Conservation (phyloP, 305 asterid genomes). For the Fraxinus xanthoxyloides region DNA sequence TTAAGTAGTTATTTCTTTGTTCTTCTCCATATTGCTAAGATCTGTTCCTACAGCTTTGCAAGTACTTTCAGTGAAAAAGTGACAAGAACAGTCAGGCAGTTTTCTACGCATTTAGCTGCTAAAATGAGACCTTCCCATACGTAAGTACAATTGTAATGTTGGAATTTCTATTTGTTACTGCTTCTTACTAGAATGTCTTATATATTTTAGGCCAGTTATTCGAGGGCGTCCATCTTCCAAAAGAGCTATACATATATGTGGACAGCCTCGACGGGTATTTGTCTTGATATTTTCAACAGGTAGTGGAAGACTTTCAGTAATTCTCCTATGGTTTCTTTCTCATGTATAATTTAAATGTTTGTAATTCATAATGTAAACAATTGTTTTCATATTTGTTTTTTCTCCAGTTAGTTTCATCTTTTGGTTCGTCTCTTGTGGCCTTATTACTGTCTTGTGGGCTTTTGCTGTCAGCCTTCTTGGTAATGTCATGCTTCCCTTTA, state of each 20-base stretch:
- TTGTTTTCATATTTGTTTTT: conserved; percentile 8
- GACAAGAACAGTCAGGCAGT: conserved; percentile 82
- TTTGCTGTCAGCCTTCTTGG: conserved; percentile 73
- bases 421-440: conserved; percentile 85
- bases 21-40: conserved; percentile 20
- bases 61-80: conserved; percentile 91
- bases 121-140: conserved; percentile 94
- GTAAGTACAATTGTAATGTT: conserved; percentile 43
- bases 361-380: conserved; percentile 11
- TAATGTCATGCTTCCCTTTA: conserved; percentile 28
- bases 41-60: conserved; percentile 69
- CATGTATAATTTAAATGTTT: conserved; percentile 9
- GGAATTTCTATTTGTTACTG: conserved; percentile 11
- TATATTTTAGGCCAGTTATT: conserved; percentile 73
- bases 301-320: conserved; percentile 26
- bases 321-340: background rate
- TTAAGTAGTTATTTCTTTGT: background rate
- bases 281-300: conserved; percentile 61
- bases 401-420: conserved; percentile 66
- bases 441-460: conserved; percentile 61
- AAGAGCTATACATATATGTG: conserved; percentile 81
- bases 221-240: conserved; percentile 95
- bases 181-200: conserved; percentile 23
- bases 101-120: conserved; percentile 96
- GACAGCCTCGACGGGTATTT: conserved; percentile 91